Conservation (phyloP, 768 basidiomycete species). For the Cystobasidiopsis lactophilus region DNA sequence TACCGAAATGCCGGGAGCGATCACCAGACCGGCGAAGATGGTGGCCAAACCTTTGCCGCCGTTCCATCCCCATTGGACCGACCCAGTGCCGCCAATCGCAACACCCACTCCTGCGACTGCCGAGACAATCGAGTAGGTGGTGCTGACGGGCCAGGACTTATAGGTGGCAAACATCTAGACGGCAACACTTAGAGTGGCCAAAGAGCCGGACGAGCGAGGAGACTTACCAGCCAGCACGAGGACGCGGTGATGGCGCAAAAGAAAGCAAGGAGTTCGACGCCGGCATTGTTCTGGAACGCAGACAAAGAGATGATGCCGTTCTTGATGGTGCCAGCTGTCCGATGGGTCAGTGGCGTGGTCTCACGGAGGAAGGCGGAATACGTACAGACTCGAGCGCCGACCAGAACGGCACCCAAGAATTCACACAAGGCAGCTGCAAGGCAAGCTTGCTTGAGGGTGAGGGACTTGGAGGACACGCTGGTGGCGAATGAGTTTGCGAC, state of each 20-base stretch:
- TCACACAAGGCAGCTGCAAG: conserved; percentile 25
- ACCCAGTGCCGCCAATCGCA: conserved; percentile 20
- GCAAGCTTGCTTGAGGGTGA: conserved; percentile 26
- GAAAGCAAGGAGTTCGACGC: conserved; percentile 28
- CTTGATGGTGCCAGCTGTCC: conserved; percentile 26
- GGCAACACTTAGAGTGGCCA: too few species aligned
- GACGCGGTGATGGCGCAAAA: conserved; percentile 25
- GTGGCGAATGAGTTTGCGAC: conserved; percentile 27
- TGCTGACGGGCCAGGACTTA: conserved; percentile 27
- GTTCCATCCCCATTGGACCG: conserved; percentile 31
- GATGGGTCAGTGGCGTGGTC: too few species aligned
- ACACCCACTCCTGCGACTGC: conserved; percentile 30
- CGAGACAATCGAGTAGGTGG: conserved; percentile 29
- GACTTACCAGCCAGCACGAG: conserved; percentile 12
- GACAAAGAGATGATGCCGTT: conserved; percentile 26
- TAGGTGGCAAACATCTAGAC: conserved; percentile 25
- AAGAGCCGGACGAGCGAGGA: not conserved
- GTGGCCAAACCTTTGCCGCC: conserved; percentile 25
- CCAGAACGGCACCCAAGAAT: conserved; percentile 26
- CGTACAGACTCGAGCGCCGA: conserved; percentile 22
- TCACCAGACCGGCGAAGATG: conserved; percentile 25
- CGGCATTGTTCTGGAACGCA: conserved; percentile 25
- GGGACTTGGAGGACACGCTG: conserved; percentile 25
- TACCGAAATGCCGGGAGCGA: conserved; percentile 15
- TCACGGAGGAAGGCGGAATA: too few species aligned